Conservation (phyloP, 2,329 filamentous ascomycete species). For the Colletotrichum godetiae region DNA sequence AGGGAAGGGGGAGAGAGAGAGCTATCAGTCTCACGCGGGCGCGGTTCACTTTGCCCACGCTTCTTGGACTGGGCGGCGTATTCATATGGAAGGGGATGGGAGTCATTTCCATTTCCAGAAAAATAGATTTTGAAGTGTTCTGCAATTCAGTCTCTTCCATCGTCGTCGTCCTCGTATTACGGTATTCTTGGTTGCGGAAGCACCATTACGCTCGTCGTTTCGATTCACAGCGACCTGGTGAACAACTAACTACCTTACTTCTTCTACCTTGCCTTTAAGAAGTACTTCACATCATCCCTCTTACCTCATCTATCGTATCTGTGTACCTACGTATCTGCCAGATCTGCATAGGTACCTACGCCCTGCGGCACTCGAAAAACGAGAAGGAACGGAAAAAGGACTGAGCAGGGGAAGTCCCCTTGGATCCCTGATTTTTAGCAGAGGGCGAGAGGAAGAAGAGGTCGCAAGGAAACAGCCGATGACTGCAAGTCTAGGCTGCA, state of each 20-base stretch:
- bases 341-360: too few species aligned
- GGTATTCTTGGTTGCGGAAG: not conserved
- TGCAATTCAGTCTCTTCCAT: not conserved
- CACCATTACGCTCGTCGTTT: not conserved
- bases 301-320: not conserved
- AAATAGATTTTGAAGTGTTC: not conserved
- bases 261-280: too few species aligned
- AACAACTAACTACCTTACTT: not conserved
- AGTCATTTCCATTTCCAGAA: not conserved
- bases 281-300: too few species aligned
- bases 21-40: not conserved
- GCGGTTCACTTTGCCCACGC: not conserved
- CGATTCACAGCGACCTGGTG: not conserved
- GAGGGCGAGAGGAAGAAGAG: not conserved
- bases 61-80: not conserved
- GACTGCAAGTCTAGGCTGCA: slow-evolving; percentile 15
- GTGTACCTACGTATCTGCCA: not conserved
- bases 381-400: not conserved
- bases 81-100: not conserved
- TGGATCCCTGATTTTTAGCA: not conserved
- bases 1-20: not conserved
- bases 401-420: not conserved
- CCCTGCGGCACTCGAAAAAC: not conserved
- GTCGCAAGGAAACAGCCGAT: slow-evolving; percentile 14
- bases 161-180: not conserved